Conservation (phyloP, 2,329 filamentous ascomycete genomes). For the Pezicula carpinea region DNA sequence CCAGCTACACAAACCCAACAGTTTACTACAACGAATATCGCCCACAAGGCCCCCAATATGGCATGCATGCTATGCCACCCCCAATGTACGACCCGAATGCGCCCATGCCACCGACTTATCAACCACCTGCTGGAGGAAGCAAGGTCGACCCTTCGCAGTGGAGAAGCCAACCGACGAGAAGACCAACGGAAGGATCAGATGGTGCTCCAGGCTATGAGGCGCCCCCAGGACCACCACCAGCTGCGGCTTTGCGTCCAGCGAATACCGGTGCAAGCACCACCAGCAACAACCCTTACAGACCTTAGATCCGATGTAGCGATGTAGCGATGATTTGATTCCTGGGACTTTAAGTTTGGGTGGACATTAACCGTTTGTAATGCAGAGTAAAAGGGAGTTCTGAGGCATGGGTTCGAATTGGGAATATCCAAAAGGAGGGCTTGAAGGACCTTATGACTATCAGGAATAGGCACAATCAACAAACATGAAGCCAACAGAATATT, state of each 20-base stretch:
- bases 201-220: conserved; percentile 34
- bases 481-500: conserved; percentile 7
- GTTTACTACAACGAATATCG: conserved; percentile 37
- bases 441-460: conserved; percentile 26
- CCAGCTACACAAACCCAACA: conserved; percentile 42
- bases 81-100: conserved; percentile 51
- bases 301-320: conserved; percentile 6
- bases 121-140: conserved; percentile 42
- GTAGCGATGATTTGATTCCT: no score
- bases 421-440: background rate
- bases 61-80: conserved; percentile 49
- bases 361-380: conserved; percentile 15
- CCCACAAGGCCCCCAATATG: conserved; percentile 28
- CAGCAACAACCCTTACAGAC: conserved; percentile 30
- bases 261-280: conserved; percentile 26
- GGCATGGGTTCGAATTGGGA: conserved; percentile 9
- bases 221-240: conserved; percentile 46
- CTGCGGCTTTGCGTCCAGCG: conserved; percentile 23
- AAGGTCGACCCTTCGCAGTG: conserved; percentile 52
- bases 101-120: conserved; percentile 50
- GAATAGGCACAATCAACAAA: conserved; percentile 26
- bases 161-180: conserved; percentile 25
- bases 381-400: conserved; percentile 12
- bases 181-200: conserved; percentile 23
- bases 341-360: conserved; percentile 1